phyloP scores from a whole-genome alignment of 2,329 filamentous ascomycete species.

The Xylaria sp. region DNA sequence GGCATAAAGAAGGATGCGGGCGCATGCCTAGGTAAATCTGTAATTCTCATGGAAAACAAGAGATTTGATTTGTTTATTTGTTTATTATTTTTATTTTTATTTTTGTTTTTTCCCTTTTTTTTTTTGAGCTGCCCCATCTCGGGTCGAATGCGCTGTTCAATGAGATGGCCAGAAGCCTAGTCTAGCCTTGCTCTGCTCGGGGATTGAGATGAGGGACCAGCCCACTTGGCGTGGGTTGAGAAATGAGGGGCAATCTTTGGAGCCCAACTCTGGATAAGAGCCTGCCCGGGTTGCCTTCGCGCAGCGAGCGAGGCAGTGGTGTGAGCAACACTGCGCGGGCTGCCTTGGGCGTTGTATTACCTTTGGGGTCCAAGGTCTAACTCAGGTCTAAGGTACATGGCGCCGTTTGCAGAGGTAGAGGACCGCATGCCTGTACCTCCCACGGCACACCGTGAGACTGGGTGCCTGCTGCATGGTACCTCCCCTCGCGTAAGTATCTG shows the following conservation, averaged over 20 bases:
- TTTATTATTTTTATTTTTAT: neutral
- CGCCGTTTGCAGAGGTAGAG: constrained; percentile 10
- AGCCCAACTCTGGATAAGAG: constrained; percentile 25
- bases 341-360: neutral
- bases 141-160: constrained; percentile 21
- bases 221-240: constrained; percentile 38
- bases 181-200: constrained; percentile 26
- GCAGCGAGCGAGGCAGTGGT: neutral
- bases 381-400: neutral
- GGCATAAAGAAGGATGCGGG: neutral
- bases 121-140: constrained; percentile 17
- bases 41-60: neutral
- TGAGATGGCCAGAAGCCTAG: constrained; percentile 17
- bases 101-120: constrained; percentile 10
- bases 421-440: constrained; percentile 7
- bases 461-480: constrained; percentile 24
- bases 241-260: constrained; percentile 39
- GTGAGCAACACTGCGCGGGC: neutral
- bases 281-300: constrained; percentile 1
- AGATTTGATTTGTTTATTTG: constrained; percentile 27
- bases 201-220: constrained; percentile 28
- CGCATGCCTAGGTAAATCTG: neutral
- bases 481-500: constrained; percentile 5
- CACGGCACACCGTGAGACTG: neutral
- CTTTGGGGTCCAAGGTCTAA: neutral